A percentile compares a stretch with the other conserved stretches of the same genome.
Conservation (phyloP, 176 grass and related monocot species). For the Oryza brachyantha region DNA sequence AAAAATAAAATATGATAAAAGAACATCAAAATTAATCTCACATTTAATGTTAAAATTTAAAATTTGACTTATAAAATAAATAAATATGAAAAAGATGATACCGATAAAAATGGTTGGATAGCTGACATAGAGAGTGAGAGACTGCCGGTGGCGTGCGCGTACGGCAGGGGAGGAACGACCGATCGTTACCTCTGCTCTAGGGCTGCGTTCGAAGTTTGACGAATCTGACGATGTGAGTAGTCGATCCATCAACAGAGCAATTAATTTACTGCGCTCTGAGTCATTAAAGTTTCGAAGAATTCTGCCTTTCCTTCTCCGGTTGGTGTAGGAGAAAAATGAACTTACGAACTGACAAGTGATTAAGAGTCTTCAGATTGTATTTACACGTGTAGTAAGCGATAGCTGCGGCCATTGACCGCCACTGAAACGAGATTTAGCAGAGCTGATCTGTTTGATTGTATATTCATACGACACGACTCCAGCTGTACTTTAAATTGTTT, state of each 20-base stretch:
- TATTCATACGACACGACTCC: not conserved
- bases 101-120: not conserved
- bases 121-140: not conserved
- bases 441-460: not conserved
- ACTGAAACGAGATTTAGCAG: not conserved
- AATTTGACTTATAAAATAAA: no score
- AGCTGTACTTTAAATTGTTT: not conserved
- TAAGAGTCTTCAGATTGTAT: not conserved
- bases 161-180: not conserved
- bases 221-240: not conserved
- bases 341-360: not conserved
- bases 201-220: not conserved
- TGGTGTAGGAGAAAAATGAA: not conserved
- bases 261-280: not conserved
- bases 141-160: not conserved
- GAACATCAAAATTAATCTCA: no score
- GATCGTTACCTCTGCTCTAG: not conserved
- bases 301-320: not conserved
- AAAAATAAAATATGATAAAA: no score
- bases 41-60: no score
- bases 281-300: not conserved
- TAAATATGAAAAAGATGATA: no score
- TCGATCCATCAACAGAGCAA: not conserved
- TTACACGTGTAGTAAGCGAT: not conserved
- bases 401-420: not conserved